phyloP scores from a whole-genome alignment of 805 yeast genomes.

The Ogataea ramenticola region DNA sequence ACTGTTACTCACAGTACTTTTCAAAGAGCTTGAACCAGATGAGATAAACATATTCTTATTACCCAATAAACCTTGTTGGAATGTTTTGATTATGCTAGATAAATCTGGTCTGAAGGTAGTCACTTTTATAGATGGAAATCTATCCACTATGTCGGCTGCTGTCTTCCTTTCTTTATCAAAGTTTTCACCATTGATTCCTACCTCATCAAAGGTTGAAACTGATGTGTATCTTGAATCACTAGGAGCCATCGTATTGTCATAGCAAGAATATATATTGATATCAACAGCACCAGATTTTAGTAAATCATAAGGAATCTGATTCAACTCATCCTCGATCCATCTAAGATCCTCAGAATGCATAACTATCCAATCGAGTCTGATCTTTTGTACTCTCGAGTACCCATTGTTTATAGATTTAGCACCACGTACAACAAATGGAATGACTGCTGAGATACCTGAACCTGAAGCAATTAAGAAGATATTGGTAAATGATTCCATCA shows the following conservation, averaged over 20 bases:
- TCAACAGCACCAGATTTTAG: constrained; percentile 6
- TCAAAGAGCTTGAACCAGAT: constrained; percentile 39
- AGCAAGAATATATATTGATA: constrained; percentile 11
- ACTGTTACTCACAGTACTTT: constrained; percentile 29
- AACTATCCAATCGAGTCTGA: constrained; percentile 41
- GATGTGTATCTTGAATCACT: too few relatives aligned
- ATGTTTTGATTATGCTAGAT: constrained; percentile 10
- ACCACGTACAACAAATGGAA: constrained; percentile 31
- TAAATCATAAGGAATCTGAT: constrained; percentile 24
- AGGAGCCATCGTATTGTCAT: not conserved
- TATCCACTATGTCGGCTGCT: too few relatives aligned
- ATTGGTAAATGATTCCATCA: constrained; percentile 36
- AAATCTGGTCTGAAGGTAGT: constrained; percentile 18
- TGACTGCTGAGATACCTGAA: constrained; percentile 43
- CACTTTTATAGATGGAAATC: constrained; percentile 8
- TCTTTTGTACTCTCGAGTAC: constrained; percentile 15
- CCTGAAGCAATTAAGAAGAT: constrained; percentile 39
- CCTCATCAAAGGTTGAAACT: too few relatives aligned
- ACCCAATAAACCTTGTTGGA: not conserved
- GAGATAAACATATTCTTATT: constrained; percentile 33
- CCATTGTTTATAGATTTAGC: constrained; percentile 17
- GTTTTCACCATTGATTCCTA: too few relatives aligned
- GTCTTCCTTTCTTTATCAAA: too few relatives aligned
- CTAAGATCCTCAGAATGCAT: constrained; percentile 24
- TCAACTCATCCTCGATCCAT: constrained; percentile 35